A percentile compares a stretch with the other conserved stretches of the same genome.
Conservation (phyloP, 371 early-diverging fungal genomes). For the Mortierella polycephala region DNA sequence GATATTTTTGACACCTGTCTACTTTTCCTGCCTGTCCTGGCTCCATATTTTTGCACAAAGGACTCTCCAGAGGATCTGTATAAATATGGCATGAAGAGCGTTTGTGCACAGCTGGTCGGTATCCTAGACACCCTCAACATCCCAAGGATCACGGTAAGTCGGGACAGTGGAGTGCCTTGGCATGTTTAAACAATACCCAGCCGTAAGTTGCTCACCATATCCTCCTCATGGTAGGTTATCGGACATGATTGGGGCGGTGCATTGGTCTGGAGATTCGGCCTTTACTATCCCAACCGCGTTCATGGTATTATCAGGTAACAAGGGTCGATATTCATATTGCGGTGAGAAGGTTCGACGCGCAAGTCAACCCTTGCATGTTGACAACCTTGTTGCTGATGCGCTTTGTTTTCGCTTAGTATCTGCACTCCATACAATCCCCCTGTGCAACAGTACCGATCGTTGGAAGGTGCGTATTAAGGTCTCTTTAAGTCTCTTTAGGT, state of each 20-base stretch:
- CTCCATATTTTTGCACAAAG: slow-evolving; percentile 28
- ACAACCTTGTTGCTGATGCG: background rate
- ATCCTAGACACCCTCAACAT: slow-evolving; percentile 71
- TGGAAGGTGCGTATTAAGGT: slow-evolving; percentile 52
- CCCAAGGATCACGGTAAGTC: slow-evolving; percentile 65
- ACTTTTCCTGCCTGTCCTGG: background rate
- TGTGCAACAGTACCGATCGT: slow-evolving; percentile 34
- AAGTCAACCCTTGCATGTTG: no score
- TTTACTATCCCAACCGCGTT: slow-evolving; percentile 74
- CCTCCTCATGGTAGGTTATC: slow-evolving; percentile 30
- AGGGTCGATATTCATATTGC: background rate
- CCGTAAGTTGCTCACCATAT: background rate
- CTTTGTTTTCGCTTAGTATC: slow-evolving; percentile 37
- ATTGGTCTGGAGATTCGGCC: slow-evolving; percentile 73
- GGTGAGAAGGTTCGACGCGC: no score
- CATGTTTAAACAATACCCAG: background rate
- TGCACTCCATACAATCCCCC: slow-evolving; percentile 74
- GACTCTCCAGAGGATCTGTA: slow-evolving; percentile 61
- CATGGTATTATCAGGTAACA: slow-evolving; percentile 63
- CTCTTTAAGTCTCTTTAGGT: no score
- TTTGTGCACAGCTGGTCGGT: slow-evolving; percentile 65
- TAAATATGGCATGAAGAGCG: slow-evolving; percentile 64
- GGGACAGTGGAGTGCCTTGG: no score
- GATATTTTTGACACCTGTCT: background rate
- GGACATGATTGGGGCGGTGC: slow-evolving; percentile 86